phyloP scores from a whole-genome alignment of 768 basidiomycete genomes.

The Macrolepiota albuminosa region DNA sequence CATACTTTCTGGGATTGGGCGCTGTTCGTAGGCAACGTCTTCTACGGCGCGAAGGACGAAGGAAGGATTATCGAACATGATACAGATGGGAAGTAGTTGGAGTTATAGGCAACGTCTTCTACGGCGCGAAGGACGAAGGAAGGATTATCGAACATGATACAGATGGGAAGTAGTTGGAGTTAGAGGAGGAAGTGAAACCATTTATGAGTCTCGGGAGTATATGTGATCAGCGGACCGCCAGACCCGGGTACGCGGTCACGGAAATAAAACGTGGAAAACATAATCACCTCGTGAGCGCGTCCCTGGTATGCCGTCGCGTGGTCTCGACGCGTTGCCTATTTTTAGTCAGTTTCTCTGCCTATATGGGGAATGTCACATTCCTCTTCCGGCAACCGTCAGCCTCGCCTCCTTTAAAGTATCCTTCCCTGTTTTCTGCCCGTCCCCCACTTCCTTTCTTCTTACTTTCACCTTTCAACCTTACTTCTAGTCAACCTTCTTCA shows the following conservation, averaged over 20 bases:
- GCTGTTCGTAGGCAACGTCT: conserved; percentile 64
- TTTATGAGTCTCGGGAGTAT: not conserved
- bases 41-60: conserved; percentile 73
- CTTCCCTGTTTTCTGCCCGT: not conserved
- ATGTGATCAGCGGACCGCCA: conserved; percentile 9
- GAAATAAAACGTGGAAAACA: not conserved
- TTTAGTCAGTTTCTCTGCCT: not conserved
- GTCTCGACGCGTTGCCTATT: not conserved
- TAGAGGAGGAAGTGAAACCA: not conserved
- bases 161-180: conserved; percentile 9
- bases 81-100: conserved; percentile 12
- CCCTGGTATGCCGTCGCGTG: too few species aligned
- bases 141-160: conserved; percentile 64
- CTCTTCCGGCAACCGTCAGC: conserved; percentile 10
- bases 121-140: conserved; percentile 75
- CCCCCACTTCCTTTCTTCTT: conserved; percentile 9
- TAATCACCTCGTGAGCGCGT: not conserved
- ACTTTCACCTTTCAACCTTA: conserved; percentile 8
- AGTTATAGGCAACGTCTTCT: conserved; percentile 32
- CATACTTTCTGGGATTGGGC: conserved; percentile 71
- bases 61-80: conserved; percentile 72
- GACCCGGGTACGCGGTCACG: conserved; percentile 12
- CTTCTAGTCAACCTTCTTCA: conserved; percentile 10
- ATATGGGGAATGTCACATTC: conserved; percentile 5
- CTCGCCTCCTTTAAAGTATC: conserved; percentile 10